Evolutionary conservation across 2,329 filamentous ascomycete species (phyloP).

Genomic region (Ilyonectria robusta): DNA sequence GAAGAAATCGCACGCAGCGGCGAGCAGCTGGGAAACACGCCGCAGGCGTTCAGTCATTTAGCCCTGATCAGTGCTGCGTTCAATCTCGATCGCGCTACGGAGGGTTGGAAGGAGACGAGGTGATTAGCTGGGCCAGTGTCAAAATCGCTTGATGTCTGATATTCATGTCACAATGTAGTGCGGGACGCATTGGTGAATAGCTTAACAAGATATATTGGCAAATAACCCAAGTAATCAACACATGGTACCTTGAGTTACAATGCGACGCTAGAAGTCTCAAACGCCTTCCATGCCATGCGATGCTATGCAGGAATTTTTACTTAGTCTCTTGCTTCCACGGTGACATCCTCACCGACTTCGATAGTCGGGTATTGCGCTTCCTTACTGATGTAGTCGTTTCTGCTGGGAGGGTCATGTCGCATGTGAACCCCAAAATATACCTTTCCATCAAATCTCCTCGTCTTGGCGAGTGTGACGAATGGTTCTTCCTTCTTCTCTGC

Average conservation of each 20-base stretch:
- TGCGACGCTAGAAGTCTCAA: neutral
- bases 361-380: slow-evolving; percentile 58
- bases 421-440: slow-evolving; percentile 92
- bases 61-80: slow-evolving; percentile 84
- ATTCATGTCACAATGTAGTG: neutral
- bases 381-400: slow-evolving; percentile 21
- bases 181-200: neutral
- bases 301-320: neutral
- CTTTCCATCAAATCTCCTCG: slow-evolving; percentile 84
- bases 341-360: slow-evolving; percentile 63
- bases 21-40: slow-evolving; percentile 85
- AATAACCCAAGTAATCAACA: neutral
- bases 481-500: slow-evolving; percentile 86
- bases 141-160: neutral
- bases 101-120: slow-evolving; percentile 41
- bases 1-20: slow-evolving; percentile 83
- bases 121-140: slow-evolving; percentile 9
- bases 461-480: slow-evolving; percentile 90
- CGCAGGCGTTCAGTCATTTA: slow-evolving; percentile 84
- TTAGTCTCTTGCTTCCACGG: slow-evolving; percentile 36
- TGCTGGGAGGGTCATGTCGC: slow-evolving; percentile 59
- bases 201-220: too few species aligned
- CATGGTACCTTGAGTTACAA: neutral
- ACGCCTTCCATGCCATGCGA: neutral
- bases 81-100: slow-evolving; percentile 73